Conservation (phyloP, 1,139 yeast genomes). For the Sugiyamaella pinicola region DNA sequence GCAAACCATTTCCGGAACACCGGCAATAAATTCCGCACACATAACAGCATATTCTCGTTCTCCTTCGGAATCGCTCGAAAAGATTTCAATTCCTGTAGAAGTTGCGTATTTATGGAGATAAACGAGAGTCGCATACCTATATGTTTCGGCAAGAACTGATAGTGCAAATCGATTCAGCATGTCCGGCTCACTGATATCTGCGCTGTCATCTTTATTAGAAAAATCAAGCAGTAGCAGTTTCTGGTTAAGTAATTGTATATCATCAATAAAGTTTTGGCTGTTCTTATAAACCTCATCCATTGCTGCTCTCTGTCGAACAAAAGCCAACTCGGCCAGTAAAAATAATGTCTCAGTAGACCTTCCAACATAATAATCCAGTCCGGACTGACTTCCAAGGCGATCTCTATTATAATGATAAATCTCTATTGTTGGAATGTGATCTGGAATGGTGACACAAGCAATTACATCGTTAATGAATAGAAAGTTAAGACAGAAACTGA, state of each 20-base stretch:
- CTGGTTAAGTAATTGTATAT: constrained; percentile 8
- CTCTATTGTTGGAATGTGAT: constrained; percentile 18
- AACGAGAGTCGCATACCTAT: constrained; percentile 16
- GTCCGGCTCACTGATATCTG: not conserved
- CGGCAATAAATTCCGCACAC: constrained; percentile 8
- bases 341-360: constrained; percentile 10
- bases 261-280: constrained; percentile 11
- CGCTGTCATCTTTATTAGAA: not conserved
- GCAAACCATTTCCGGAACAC: constrained; percentile 17
- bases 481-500: constrained; percentile 18
- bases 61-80: not conserved
- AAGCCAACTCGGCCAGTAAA: constrained; percentile 13
- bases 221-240: constrained; percentile 4
- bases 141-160: constrained; percentile 17
- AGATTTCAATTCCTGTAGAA: not conserved
- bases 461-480: constrained; percentile 16
- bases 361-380: constrained; percentile 17
- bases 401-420: constrained; percentile 8
- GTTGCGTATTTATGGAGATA: constrained; percentile 6
- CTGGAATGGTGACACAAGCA: constrained; percentile 19
- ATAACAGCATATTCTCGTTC: not conserved
- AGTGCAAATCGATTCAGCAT: not conserved
- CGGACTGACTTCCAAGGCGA: not conserved
- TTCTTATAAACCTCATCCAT: constrained; percentile 2
- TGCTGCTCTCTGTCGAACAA: constrained; percentile 9